Evolutionary conservation across 176 grass and related monocot genomes (phyloP), one percentile per base, ranked within the genome.

Genomic region (Miscanthus lutarioriparius): DNA sequence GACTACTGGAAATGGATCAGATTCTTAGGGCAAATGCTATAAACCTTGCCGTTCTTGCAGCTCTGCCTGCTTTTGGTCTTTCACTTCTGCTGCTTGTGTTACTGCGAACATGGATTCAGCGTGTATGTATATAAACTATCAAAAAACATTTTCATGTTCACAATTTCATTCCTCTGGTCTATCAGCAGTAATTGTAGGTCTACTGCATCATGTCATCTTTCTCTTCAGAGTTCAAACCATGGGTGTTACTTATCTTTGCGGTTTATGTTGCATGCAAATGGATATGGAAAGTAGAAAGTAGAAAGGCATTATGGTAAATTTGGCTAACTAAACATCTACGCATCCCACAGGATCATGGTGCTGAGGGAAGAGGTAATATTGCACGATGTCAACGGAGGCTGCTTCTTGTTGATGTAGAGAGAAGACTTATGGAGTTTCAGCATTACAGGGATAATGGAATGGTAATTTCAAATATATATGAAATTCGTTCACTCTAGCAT

Each of bases 21-120:
- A 95, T 95, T 89, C 92, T 98, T 28, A 95, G 88, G 75, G 96
- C 91, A 79, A 98, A 98, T 85, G 89, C 90, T 82, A 98, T 98
- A 70, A 98, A 98, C 85, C 95, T 98, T 89, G 96, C 93, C 81
- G 88, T 94, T 89, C 93, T 98, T 75, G 93, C 96, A 83, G 96
- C 96, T 74, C 66, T 98, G 75, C 96, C 96, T 33, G 96, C 93
- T 72, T 98, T 92, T 91, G 92, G 85, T 77, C 74, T 98, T 84
- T 90, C 80, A 15, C 77, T 95, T 86, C 41, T 98, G 80, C 84
- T 98, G 64, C 87, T 98, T 32, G 36, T 86, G 77, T 30, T 95
- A 74, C 77, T 90, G 53, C 89, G 88, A 70, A 75, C 92, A 92
- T 98, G 96, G 96, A 41, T 86, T 66, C 82, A 67, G 61, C 93